Base-by-base conservation (phyloP, 768 basidiomycete genomes). In the Brasilioporus rufonigricans region DNA sequence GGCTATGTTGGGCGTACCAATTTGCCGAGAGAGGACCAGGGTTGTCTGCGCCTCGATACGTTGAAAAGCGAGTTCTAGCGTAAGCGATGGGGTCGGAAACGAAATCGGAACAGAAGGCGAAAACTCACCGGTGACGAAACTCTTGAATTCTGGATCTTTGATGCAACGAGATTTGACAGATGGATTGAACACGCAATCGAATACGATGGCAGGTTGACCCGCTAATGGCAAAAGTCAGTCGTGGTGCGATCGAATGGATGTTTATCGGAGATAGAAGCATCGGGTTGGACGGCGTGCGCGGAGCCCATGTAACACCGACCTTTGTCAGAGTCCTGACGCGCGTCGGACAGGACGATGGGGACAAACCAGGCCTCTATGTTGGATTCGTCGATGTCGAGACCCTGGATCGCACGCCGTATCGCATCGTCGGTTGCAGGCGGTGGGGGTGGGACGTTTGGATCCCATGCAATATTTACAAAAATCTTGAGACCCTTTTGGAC, bases 381-480 rank as follows among this genome's bases (percentile, higher is more conserved):
- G 19, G 54, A 62, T 7, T 75, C 68, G 55, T 78, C 76, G 2
- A 71, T 48, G 48, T 78, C 76, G 44, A 80, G 74, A 26, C 79
- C 81, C 29, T 69, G 67, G 74, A 88, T 80, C 6, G 85, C 86
- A 21, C 72, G 73, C n/a, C 77, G 79, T 31, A 89, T 80, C 9
- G 66, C 77, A 14, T 83, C 80, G 57, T 87, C 82, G 57, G 70
- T 78, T 1, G 74, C 81, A n/a, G 78, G 71, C 12, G 87, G 86
- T 0, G 89, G 88, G 0, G 84, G 77, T 4, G 89, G 89, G 0
- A 91, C 80, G 55, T 83, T 79, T 11, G 71, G 19, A 53, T 88
- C 87, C 80, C 83, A 91, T 18, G 84, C 81, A 14, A 92, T 72
- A 62, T 92, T 92, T 29, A 90, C 71, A 66, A 92, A 92, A 32